A percentile compares a stretch with the other conserved stretches of the same genome.
phyloP scores from a whole-genome alignment of 2,329 filamentous ascomycete species.

The Xylaria arbuscula region DNA sequence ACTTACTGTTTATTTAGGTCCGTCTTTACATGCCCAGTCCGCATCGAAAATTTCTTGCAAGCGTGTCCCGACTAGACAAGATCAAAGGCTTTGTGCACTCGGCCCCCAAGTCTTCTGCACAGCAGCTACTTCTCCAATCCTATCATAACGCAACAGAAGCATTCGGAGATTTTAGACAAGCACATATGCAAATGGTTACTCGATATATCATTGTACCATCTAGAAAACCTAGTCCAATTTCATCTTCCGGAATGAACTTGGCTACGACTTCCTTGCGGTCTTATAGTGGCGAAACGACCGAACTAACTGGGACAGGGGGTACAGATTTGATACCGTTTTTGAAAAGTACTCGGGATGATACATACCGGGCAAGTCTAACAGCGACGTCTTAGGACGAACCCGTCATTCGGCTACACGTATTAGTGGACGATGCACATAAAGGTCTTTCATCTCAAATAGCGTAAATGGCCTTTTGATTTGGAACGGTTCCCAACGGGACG shows the following conservation, averaged over 20 bases:
- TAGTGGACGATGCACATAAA: not conserved
- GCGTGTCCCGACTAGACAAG: slow-evolving; percentile 76
- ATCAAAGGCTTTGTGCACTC: slow-evolving; percentile 73
- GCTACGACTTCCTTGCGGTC: slow-evolving; percentile 57
- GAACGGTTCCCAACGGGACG: slow-evolving; percentile 22
- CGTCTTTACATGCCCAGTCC: slow-evolving; percentile 89
- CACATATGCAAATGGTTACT: slow-evolving; percentile 89
- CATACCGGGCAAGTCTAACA: slow-evolving; percentile 51
- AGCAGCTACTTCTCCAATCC: slow-evolving; percentile 52
- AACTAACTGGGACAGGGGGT: slow-evolving; percentile 85
- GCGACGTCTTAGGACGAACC: slow-evolving; percentile 9
- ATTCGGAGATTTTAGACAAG: slow-evolving; percentile 80
- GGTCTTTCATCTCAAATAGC: not conserved
- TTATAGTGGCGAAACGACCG: slow-evolving; percentile 37
- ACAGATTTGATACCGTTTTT: slow-evolving; percentile 89
- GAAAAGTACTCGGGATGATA: slow-evolving; percentile 90
- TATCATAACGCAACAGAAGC: slow-evolving; percentile 82
- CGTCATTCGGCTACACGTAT: not conserved
- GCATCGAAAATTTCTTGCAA: slow-evolving; percentile 81
- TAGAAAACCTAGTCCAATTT: slow-evolving; percentile 47
- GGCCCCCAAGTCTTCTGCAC: slow-evolving; percentile 55
- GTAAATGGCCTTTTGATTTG: not conserved
- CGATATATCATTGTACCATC: slow-evolving; percentile 90
- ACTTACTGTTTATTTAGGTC: slow-evolving; percentile 54
- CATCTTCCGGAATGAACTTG: slow-evolving; percentile 53